Percentiles rank a stretch among this genome's conserved stretches.
Conservation (phyloP, 371 early-diverging fungal species). For the Coemansia linderi region DNA sequence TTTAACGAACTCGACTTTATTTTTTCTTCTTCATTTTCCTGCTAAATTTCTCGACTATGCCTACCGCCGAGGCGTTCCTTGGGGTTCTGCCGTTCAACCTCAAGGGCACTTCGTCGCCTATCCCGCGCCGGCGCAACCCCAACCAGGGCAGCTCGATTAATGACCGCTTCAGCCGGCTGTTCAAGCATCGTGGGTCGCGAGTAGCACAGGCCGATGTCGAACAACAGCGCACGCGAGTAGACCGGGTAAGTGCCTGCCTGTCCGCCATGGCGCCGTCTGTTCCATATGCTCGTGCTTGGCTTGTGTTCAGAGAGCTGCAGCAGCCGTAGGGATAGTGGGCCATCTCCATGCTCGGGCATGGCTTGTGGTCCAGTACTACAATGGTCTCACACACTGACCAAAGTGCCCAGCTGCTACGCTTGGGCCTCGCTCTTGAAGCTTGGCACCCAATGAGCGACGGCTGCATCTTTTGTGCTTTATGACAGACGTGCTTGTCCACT, state of each 20-base stretch:
- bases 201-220: constrained; percentile 17
- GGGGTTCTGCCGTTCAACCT: constrained; percentile 47
- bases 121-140: constrained; percentile 44
- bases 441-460: background rate
- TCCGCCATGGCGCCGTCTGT: background rate
- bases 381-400: background rate
- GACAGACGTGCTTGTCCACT: background rate
- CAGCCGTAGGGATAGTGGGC: background rate
- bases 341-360: background rate
- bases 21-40: background rate
- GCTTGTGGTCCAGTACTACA: constrained; percentile 2
- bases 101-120: constrained; percentile 41
- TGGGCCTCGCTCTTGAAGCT: background rate
- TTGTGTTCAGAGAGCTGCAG: background rate
- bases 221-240: constrained; percentile 33
- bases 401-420: background rate
- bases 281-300: background rate
- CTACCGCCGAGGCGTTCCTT: constrained; percentile 47
- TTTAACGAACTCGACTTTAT: background rate
- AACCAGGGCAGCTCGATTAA: constrained; percentile 43
- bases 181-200: constrained; percentile 43
- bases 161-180: constrained; percentile 50
- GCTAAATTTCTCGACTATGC: constrained; percentile 20
- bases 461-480: background rate
- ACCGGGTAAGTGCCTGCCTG: constrained; percentile 35